Base-by-base conservation (phyloP, 139 green algal species). In the Edaphochlamys debaryana region DNA sequence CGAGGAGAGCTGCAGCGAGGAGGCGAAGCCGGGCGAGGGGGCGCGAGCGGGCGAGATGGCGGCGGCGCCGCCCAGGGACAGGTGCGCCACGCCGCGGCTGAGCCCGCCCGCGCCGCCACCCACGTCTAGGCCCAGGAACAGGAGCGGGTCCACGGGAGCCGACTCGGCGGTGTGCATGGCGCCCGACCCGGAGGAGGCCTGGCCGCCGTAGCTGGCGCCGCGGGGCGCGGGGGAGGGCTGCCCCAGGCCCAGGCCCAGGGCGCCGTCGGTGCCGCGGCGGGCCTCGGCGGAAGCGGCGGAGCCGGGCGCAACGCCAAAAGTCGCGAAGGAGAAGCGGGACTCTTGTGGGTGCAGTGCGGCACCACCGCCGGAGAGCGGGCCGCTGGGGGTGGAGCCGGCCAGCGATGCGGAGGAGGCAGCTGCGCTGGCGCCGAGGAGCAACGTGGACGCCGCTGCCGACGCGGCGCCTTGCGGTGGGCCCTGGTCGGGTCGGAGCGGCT, bases 271-370 rank as follows among this genome's bases (percentile, higher is more conserved):
- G n/a, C n/a, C n/a, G n/a, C n/a, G n/a, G n/a, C n/a, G n/a, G n/a
- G n/a, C n/a, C n/a, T n/a, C 3, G 36, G 27, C 20, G 32, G 34
- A 30, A 58, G 27, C 54, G 58, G 41, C 60, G 3, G 11, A 58
- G 60, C 41, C 62, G 42, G 56, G 56, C 56, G 22, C 50, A 15
- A 54, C 11, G 48, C 13, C 36, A 54, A 23, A 3, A 22, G 62
- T 81, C 0, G 75, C 75, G 17, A 81, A 81, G 30, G 75, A n/a
- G n/a, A 81, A 81, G n/a, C 75, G 75, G 0, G 75, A 81, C 60
- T 81, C 75, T 7, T 36, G 29, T 7, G 75, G 75, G n/a, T 72
- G 75, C 8, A 69, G 34, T 36, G 2, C 32, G 0, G 30, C 5
- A 19, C 9, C 36, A 30, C 19, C 25, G 23, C 27, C 54, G 73